These are phyloP conservation scores for Globisporangium nodosum DNA, from an alignment of 352 stramenopile genomes.

Conservation along the genomic window DNA sequence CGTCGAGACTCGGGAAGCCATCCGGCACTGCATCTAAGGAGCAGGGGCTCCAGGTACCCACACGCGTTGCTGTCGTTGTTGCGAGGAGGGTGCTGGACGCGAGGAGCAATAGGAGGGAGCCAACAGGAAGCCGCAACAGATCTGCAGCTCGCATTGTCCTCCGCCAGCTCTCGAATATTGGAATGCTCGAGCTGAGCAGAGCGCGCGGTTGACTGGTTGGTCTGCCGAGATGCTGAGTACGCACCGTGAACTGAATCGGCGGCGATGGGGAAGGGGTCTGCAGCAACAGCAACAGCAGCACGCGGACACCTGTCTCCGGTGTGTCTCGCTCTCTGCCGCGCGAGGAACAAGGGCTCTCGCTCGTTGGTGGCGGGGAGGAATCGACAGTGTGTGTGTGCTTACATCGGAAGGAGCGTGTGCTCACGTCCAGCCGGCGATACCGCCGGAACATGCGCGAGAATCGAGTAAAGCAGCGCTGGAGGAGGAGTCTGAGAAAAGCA, in stretches of 20 bases:
- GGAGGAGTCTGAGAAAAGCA: neutral
- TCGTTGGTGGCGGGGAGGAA: neutral
- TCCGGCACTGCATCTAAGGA: slow-evolving; percentile 21
- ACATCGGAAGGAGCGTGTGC: neutral
- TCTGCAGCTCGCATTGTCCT: neutral
- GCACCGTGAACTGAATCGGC: too few relatives aligned
- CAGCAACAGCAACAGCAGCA: neutral
- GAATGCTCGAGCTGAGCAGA: neutral
- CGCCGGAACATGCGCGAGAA: neutral
- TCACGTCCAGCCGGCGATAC: neutral
- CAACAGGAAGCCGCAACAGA: neutral
- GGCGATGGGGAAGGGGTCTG: neutral
- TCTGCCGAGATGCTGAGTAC: neutral
- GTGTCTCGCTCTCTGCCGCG: neutral
- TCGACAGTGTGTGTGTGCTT: neutral
- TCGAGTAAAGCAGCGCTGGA: neutral
- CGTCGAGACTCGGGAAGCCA: slow-evolving; percentile 19
- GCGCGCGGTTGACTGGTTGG: neutral
- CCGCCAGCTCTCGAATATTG: neutral
- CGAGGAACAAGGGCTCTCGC: neutral
- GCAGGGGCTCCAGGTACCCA: slow-evolving; percentile 31
- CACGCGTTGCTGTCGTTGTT: slow-evolving; percentile 1
- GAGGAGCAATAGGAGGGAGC: neutral
- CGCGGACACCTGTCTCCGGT: neutral
- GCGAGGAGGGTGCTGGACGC: neutral